Base-by-base conservation (phyloP, 1,139 yeast genomes). In the Debaryomyces sp. region DNA sequence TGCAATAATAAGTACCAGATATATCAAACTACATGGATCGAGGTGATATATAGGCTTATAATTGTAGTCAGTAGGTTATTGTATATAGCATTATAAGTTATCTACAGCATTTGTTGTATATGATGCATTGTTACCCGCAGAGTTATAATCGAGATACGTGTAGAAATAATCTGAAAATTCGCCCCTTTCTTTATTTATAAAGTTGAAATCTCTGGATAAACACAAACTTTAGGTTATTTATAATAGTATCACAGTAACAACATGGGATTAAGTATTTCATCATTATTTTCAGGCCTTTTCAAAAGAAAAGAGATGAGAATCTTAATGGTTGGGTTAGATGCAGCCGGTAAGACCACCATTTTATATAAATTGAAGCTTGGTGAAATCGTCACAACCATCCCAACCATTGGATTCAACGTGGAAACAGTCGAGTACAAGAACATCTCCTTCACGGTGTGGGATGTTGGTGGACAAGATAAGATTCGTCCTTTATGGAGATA, bases 391-490 rank as follows among this genome's bases (percentile, higher is more conserved):
- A 71, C 76, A 46, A 71, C 76, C 29, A 70, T 71, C 49, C 76
- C 76, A 56, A 71, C 76, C 48, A 71, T 71, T 56, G 76, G 76
- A 39, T 71, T 71, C 60, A 71, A 71, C 50, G 76, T 71, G 50
- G 76, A 71, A 58, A 71, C 76, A 32, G 76, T 71, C 48, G 75
- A 71, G 56, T 71, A 71, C 61, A 71, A 71, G 58, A 71, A 71
- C 61, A 71, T 71, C 56, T 65, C 73, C 36, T 71, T 71, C 55
- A 71, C 75, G 12, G 76, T 71, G 38, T 71, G 76, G 76, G 76
- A 71, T 63, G 75, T 71, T 48, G 76, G 76, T 68, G 76, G 76
- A 62, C 76, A 71, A 60, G 74, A 70, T 57, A 71, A 70, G 57
- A 71, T 71, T 54, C 65, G 76, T 62, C 76, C 76, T 41, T 70